phyloP scores from a whole-genome alignment of 441 rosid genomes.

The Corymbia calophylla region DNA sequence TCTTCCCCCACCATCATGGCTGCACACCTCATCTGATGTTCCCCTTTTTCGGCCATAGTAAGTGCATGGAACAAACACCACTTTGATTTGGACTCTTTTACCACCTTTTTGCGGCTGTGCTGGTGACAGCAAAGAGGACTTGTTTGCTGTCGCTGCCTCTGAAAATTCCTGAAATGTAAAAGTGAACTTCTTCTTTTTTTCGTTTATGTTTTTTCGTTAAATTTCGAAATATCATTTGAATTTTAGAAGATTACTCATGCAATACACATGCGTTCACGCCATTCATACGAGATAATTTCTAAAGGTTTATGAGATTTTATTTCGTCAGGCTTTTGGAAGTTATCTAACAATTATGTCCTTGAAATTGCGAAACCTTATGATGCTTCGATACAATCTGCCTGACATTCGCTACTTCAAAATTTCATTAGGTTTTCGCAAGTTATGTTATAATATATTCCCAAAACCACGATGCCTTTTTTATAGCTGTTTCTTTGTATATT shows the following conservation, averaged over 20 bases:
- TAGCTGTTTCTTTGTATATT: background rate
- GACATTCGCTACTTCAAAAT: background rate
- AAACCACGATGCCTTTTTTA: background rate
- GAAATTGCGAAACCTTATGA: fast-evolving
- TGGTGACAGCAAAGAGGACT: background rate
- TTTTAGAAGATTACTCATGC: background rate
- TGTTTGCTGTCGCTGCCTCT: background rate
- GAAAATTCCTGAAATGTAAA: background rate
- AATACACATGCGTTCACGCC: background rate
- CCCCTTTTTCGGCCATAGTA: background rate
- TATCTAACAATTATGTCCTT: background rate
- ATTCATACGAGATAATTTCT: too few species aligned
- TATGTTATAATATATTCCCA: background rate
- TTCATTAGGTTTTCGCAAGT: background rate
- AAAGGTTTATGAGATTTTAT: background rate
- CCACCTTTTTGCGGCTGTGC: background rate
- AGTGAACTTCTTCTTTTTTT: background rate
- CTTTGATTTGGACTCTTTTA: background rate
- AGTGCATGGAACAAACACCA: background rate
- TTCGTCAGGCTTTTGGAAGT: background rate
- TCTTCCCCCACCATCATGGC: background rate
- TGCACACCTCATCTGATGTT: background rate
- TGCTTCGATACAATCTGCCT: background rate
- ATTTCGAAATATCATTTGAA: background rate
- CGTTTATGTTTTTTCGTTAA: background rate